These are phyloP conservation scores for Vigna nakashimae DNA, from an alignment of 306 rosid species.

Conservation along the genomic window DNA sequence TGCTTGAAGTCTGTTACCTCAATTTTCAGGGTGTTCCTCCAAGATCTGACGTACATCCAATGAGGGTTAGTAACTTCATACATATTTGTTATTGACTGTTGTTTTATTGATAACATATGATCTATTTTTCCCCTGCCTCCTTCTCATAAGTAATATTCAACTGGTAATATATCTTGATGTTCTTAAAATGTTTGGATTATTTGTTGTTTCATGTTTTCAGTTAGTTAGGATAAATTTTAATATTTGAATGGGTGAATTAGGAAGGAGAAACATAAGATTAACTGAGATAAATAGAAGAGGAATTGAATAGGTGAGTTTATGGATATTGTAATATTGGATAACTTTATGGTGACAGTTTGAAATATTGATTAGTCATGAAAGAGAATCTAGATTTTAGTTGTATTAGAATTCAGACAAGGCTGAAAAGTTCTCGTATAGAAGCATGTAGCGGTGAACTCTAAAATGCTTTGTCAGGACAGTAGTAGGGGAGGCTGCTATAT, in stretches of 20 bases:
- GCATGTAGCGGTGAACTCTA: background rate
- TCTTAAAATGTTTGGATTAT: slow-evolving; percentile 26
- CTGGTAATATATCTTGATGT: slow-evolving; percentile 33
- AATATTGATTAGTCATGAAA: slow-evolving; percentile 6
- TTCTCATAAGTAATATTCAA: slow-evolving; percentile 10
- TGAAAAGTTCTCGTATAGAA: background rate
- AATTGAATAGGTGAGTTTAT: background rate
- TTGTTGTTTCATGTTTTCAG: slow-evolving; percentile 16
- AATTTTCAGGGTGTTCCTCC: slow-evolving; percentile 97
- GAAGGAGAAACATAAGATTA: slow-evolving; percentile 14
- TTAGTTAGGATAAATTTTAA: slow-evolving; percentile 17
- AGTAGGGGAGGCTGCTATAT: background rate
- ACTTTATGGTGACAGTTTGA: slow-evolving; percentile 13
- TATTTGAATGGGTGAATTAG: slow-evolving; percentile 24
- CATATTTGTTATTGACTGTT: slow-evolving; percentile 36
- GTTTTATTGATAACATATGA: slow-evolving; percentile 18
- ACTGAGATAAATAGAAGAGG: background rate
- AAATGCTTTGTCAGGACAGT: background rate
- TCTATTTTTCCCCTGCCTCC: slow-evolving; percentile 7
- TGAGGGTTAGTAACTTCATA: slow-evolving; percentile 78
- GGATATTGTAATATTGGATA: slow-evolving; percentile 14
- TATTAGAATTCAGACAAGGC: no score
- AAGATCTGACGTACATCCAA: slow-evolving; percentile 94
- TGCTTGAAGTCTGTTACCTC: slow-evolving; percentile 30
- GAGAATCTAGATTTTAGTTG: no score